Conservation (phyloP, 345 rosid species). For the Acer yangbiense region DNA sequence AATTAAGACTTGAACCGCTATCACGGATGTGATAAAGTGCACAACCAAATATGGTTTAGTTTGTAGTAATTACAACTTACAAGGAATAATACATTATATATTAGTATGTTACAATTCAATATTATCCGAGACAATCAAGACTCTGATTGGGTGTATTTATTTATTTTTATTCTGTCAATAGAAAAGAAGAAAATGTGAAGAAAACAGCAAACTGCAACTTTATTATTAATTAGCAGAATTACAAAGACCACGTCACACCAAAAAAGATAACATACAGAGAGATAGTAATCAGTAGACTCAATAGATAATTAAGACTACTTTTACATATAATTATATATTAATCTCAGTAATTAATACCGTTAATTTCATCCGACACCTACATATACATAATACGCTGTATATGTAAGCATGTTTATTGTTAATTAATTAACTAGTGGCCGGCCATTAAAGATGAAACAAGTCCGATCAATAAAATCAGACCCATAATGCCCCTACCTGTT, state of each 20-base stretch:
- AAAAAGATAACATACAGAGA: neutral
- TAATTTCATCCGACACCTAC: constrained; percentile 17
- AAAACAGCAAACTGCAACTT: neutral
- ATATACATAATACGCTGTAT: neutral
- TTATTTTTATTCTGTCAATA: too few species aligned
- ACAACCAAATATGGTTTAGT: too few species aligned
- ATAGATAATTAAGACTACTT: neutral
- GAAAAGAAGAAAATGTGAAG: too few species aligned
- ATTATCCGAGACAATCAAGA: too few species aligned
- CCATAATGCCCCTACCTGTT: constrained; percentile 83
- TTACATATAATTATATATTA: too few species aligned
- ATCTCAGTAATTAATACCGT: neutral
- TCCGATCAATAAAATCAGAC: constrained; percentile 35
- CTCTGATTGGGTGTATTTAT: too few species aligned
- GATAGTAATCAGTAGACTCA: neutral
- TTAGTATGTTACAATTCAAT: too few species aligned
- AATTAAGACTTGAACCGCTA: too few species aligned
- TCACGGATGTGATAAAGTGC: too few species aligned
- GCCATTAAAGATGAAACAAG: neutral
- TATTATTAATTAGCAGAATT: constrained; percentile 14
- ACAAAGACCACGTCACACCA: neutral
- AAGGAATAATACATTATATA: too few species aligned
- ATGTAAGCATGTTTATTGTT: constrained; percentile 21
- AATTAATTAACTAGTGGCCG: constrained; percentile 12
- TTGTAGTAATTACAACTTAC: too few species aligned